phyloP scores from a whole-genome alignment of 1,139 yeast genomes.

The Hemisphaericaspora xylanilytica region DNA sequence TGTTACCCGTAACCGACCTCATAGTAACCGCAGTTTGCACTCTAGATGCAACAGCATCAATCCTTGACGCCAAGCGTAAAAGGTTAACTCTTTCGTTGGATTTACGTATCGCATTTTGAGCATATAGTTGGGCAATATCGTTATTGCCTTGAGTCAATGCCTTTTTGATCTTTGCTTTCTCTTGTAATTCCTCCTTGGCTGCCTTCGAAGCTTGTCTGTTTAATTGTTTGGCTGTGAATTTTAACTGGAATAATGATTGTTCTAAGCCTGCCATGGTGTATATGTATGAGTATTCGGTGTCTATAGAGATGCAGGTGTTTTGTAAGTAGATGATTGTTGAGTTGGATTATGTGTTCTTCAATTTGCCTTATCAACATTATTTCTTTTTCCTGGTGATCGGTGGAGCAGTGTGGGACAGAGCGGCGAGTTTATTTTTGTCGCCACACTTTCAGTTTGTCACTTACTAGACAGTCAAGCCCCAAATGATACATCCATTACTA shows the following conservation, averaged over 20 bases:
- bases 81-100: conserved; percentile 82
- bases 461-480: neutral
- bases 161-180: conserved; percentile 86
- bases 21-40: conserved; percentile 98
- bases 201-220: conserved; percentile 88
- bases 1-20: conserved; percentile 90
- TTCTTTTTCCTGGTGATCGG: conserved; percentile 1
- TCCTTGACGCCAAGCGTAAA: conserved; percentile 78
- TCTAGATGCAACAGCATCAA: conserved; percentile 93
- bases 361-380: neutral
- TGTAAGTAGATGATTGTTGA: neutral
- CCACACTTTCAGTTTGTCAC: neutral
- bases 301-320: neutral
- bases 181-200: conserved; percentile 83
- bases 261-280: conserved; percentile 45
- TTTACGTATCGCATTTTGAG: conserved; percentile 93
- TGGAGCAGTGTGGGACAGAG: neutral
- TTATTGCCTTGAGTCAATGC: conserved; percentile 83
- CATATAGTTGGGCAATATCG: conserved; percentile 92
- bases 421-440: neutral
- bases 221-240: conserved; percentile 92
- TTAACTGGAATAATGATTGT: conserved; percentile 46
- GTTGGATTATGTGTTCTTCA: too few species aligned
- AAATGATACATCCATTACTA: neutral
- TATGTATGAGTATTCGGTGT: neutral